phyloP scores from a whole-genome alignment of 1,284 basidiomycete genomes.

The Phlebopus sp. region DNA sequence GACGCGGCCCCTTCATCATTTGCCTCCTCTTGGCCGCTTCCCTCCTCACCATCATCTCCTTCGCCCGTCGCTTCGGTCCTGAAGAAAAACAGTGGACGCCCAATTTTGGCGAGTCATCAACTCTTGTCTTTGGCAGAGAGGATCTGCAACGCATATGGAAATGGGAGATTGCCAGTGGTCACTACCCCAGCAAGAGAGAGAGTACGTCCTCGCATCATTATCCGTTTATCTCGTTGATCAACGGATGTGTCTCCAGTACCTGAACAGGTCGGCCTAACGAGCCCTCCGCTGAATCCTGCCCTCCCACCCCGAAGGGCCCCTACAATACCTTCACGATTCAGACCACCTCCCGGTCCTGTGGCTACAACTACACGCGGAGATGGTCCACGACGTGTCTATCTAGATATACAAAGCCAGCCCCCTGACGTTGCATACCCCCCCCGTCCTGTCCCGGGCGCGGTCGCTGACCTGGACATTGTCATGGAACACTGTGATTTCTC shows the following conservation, averaged over 20 bases:
- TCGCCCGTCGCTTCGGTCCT: constrained; percentile 55
- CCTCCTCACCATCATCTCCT: constrained; percentile 54
- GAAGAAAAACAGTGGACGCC: constrained; percentile 66
- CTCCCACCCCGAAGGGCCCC: constrained; percentile 50
- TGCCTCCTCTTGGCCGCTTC: constrained; percentile 48
- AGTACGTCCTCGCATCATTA: constrained; percentile 47
- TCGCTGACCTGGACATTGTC: constrained; percentile 83
- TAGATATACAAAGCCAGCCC: constrained; percentile 59
- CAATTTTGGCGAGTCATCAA: constrained; percentile 69
- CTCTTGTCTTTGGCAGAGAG: constrained; percentile 72
- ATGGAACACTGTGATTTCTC: constrained; percentile 90
- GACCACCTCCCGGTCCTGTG: constrained; percentile 40
- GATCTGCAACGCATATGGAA: constrained; percentile 88
- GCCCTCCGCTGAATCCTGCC: constrained; percentile 67
- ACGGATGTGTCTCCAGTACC: constrained; percentile 54
- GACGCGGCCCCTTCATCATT: constrained; percentile 49
- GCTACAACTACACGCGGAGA: constrained; percentile 56
- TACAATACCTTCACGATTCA: constrained; percentile 44
- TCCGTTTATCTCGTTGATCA: not conserved
- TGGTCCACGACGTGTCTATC: constrained; percentile 75
- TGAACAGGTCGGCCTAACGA: constrained; percentile 59
- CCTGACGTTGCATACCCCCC: constrained; percentile 74
- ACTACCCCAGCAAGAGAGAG: constrained; percentile 78
- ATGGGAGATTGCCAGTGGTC: constrained; percentile 89
- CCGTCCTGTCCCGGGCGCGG: constrained; percentile 76